A percentile compares a stretch with the other conserved stretches of the same genome.
Evolutionary conservation across 2,329 filamentous ascomycete species (phyloP).

Genomic region (Samsoniella hepiali): DNA sequence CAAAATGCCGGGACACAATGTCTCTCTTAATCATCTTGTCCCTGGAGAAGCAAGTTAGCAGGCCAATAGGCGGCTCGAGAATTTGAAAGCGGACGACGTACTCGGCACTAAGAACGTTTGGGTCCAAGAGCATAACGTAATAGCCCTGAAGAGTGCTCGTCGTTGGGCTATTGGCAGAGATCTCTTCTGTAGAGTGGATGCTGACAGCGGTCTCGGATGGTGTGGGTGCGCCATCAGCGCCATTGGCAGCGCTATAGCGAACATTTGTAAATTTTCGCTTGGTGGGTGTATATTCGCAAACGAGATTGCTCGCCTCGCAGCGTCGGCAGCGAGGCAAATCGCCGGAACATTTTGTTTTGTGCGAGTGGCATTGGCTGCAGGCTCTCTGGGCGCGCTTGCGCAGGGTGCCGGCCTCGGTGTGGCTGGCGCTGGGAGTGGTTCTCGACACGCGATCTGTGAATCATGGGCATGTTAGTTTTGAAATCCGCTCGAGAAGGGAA

Average conservation of each 20-base stretch:
- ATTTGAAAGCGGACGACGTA: slow-evolving; percentile 22
- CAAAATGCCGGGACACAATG: slow-evolving; percentile 36
- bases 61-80: background rate
- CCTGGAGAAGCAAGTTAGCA: slow-evolving; percentile 22
- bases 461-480: slow-evolving; percentile 10
- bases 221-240: slow-evolving; percentile 4
- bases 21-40: slow-evolving; percentile 34
- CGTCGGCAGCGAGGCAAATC: slow-evolving; percentile 39
- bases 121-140: slow-evolving; percentile 26
- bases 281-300: slow-evolving; percentile 39
- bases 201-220: background rate
- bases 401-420: slow-evolving; percentile 41
- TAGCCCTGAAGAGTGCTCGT: slow-evolving; percentile 20
- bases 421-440: slow-evolving; percentile 39
- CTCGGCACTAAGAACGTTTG: slow-evolving; percentile 28
- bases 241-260: slow-evolving; percentile 24
- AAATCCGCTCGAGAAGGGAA: background rate
- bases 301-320: slow-evolving; percentile 34
- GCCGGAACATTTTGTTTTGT: slow-evolving; percentile 44
- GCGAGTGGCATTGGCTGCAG: slow-evolving; percentile 40
- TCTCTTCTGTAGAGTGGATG: slow-evolving; percentile 10
- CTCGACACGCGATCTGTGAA: slow-evolving; percentile 32
- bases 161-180: slow-evolving; percentile 21
- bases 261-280: slow-evolving; percentile 39
- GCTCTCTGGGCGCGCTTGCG: slow-evolving; percentile 41